Percentiles rank a stretch among this genome's conserved stretches.
phyloP scores from a whole-genome alignment of 1,139 yeast species.

The Hemisphaericaspora xylanilytica region DNA sequence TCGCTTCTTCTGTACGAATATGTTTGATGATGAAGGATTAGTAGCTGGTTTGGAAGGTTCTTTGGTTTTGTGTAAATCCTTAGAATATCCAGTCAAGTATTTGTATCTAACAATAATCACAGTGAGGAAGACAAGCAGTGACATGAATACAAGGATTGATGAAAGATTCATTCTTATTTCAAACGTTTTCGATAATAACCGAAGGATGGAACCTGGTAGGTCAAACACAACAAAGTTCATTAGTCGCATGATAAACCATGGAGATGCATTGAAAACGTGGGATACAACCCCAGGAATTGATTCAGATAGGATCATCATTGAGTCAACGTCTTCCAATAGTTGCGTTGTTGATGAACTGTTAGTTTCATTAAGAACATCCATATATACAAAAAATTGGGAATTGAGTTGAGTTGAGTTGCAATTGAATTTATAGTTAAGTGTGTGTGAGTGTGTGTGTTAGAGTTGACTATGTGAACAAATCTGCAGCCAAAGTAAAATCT shows the following conservation, averaged over 20 bases:
- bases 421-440: no score
- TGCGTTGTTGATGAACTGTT: neutral
- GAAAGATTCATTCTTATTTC: conserved; percentile 35
- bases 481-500: no score
- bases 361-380: neutral
- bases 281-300: conserved; percentile 10
- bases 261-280: conserved; percentile 11
- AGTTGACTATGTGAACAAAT: no score
- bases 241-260: conserved; percentile 20
- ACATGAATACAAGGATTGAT: conserved; percentile 25
- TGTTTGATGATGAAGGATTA: conserved; percentile 7
- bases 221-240: conserved; percentile 19
- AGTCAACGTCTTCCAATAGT: neutral
- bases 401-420: no score
- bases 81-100: conserved; percentile 38
- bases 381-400: neutral
- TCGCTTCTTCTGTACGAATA: conserved; percentile 25
- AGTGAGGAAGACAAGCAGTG: conserved; percentile 20
- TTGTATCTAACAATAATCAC: conserved; percentile 39
- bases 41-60: conserved; percentile 5
- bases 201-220: conserved; percentile 23
- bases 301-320: neutral
- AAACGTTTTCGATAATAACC: conserved; percentile 28
- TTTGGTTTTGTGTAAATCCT: conserved; percentile 16
- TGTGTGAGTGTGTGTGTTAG: no score